Base-by-base conservation (phyloP, 2,329 filamentous ascomycete species). In the Paecilomyces fulvus region DNA sequence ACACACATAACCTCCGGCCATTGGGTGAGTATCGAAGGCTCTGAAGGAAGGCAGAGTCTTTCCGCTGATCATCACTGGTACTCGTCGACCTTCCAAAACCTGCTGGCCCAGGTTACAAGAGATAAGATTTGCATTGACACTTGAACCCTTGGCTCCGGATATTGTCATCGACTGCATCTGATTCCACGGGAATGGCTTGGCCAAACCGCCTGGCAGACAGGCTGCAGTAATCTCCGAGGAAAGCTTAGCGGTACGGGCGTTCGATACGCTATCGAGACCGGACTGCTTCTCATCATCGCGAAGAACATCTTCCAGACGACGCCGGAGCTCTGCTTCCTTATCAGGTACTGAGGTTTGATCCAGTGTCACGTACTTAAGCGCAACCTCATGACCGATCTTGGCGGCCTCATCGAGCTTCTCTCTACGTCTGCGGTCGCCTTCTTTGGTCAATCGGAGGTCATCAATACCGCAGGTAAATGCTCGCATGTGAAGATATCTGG, bases 151-250 rank as follows among this genome's bases (percentile, higher is more conserved):
- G 53, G 94, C 94, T 72, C 94, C 94, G 56, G 94, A 96, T 12
- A 87, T 88, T 21, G 94, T 99, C 94, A 99, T 99, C 62, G 89
- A 85, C 79, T 99, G 94, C 92, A 99, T 99, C 75, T 97, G 92
- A 68, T 99, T 99, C 68, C 87, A 88, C 0, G 94, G 94, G 73
- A 99, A 99, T 7, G 88, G 84, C 75, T 97, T 99, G 66, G 89
- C 85, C 28, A 99, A 82, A 48, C 89, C 90, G 20, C 78, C 75
- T 0, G 94, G 94, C 62, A 99, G 80, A 73, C 91, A 96, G 1
- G 83, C 82, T 51, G 80, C 80, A 9, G 92, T 95, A 49, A 97
- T 86, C 0, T 79, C 82, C 14, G 88, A 86, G 3, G 92, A 96
- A 25, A 99, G 82, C 3, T 81, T 74, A 11, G 80, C 79, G 53